Percentiles rank a stretch among this genome's conserved stretches.
Conservation (phyloP, 2,329 filamentous ascomycete genomes). For the Paecilomyces fulvus region DNA sequence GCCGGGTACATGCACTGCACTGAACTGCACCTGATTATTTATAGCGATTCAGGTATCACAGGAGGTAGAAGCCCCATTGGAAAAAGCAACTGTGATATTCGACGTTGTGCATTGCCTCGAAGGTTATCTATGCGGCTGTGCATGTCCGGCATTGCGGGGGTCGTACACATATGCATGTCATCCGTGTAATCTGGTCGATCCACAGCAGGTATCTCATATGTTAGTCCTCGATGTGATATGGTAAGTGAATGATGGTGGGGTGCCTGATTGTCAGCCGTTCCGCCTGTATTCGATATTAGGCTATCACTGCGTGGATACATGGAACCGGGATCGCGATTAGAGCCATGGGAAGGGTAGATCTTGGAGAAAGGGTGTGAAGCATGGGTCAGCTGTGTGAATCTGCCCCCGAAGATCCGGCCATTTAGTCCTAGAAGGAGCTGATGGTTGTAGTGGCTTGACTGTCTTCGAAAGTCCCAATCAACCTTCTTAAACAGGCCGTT, state of each 20-base stretch:
- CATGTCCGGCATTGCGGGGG: background rate
- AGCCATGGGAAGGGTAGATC: background rate
- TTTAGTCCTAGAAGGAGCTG: too few relatives aligned
- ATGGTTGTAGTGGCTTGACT: too few relatives aligned
- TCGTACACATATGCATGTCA: background rate
- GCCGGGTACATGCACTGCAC: background rate
- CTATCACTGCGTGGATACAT: background rate
- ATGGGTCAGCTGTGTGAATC: background rate
- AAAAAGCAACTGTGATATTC: background rate
- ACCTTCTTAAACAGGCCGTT: background rate
- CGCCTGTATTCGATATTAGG: background rate
- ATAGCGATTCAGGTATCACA: background rate
- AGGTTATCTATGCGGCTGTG: background rate
- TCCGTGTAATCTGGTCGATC: background rate
- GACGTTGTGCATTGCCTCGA: background rate
- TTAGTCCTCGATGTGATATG: background rate
- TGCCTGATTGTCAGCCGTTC: background rate
- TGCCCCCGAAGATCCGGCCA: too few relatives aligned
- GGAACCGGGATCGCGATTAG: background rate
- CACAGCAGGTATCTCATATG: background rate
- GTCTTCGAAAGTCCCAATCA: too few relatives aligned
- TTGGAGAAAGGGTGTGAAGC: background rate
- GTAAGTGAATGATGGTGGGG: background rate
- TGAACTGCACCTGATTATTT: background rate
- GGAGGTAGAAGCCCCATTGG: background rate